These are phyloP conservation scores for Diaporthe helianthi DNA, from an alignment of 2,329 filamentous ascomycete species.

Conservation along the genomic window DNA sequence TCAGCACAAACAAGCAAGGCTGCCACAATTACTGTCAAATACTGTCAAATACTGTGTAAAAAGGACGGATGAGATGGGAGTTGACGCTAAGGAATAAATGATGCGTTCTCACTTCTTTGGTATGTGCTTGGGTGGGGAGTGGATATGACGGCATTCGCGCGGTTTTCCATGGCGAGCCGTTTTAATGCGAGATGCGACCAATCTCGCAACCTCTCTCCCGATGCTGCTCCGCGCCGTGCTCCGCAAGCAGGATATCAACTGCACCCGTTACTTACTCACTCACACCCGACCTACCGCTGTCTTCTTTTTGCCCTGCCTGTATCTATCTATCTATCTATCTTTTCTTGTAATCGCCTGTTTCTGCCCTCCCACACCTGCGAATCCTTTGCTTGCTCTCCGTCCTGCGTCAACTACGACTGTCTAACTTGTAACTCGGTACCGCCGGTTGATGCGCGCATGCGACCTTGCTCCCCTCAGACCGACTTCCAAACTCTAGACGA, in stretches of 20 bases:
- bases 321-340: too few species aligned
- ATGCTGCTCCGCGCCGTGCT: slow-evolving; percentile 9
- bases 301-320: neutral
- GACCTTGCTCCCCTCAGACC: neutral
- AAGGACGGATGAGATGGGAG: neutral
- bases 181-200: slow-evolving; percentile 24
- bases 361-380: neutral
- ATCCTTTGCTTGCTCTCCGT: slow-evolving; percentile 4
- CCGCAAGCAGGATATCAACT: slow-evolving; percentile 1
- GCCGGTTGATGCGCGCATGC: slow-evolving; percentile 17
- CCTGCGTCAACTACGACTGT: too few species aligned
- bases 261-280: neutral
- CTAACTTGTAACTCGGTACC: neutral
- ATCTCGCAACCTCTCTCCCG: slow-evolving; percentile 20
- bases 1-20: neutral
- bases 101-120: neutral
- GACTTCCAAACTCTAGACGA: neutral
- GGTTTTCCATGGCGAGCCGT: slow-evolving; percentile 21
- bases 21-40: neutral
- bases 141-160: slow-evolving; percentile 25
- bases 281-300: too few species aligned
- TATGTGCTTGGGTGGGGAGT: slow-evolving; percentile 12
- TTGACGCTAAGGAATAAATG: neutral
- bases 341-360: slow-evolving; percentile 3
- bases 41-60: too few species aligned